Evolutionary conservation across 495 filamentous ascomycete genomes (phyloP).

Genomic region (Diplogelasinospora grovesii): DNA sequence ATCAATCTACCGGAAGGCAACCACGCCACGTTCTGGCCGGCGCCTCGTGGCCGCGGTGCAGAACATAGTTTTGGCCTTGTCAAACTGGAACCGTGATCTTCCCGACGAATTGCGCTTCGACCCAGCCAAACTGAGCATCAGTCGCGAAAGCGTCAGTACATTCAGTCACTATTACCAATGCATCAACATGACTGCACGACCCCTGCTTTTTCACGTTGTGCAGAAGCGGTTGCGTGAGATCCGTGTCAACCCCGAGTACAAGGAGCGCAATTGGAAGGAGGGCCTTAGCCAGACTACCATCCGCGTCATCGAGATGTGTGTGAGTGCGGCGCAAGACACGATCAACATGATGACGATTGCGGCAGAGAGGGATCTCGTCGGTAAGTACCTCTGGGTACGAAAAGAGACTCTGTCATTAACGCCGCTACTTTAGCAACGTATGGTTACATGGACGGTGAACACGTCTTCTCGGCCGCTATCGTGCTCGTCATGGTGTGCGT

Average conservation of each 20-base stretch:
- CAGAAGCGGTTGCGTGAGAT: slow-evolving; percentile 33
- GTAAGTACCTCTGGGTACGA: too few relatives aligned
- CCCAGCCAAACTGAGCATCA: slow-evolving; percentile 32
- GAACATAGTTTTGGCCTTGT: slow-evolving; percentile 37
- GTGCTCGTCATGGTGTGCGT: slow-evolving; percentile 46
- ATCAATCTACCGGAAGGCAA: slow-evolving; percentile 39
- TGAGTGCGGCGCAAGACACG: slow-evolving; percentile 40
- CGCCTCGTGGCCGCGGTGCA: slow-evolving; percentile 41
- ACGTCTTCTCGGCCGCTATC: slow-evolving; percentile 43
- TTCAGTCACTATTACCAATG: slow-evolving; percentile 46
- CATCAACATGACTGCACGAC: slow-evolving; percentile 46
- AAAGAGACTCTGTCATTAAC: too few relatives aligned
- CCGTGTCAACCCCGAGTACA: slow-evolving; percentile 1
- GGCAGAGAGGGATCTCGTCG: slow-evolving; percentile 39
- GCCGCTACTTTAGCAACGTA: too few relatives aligned
- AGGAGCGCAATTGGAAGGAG: slow-evolving; percentile 35
- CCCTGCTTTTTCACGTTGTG: slow-evolving; percentile 45
- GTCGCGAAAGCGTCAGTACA: slow-evolving; percentile 41
- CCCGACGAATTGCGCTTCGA: slow-evolving; percentile 40
- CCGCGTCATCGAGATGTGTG: slow-evolving; percentile 42
- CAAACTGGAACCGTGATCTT: slow-evolving; percentile 34
- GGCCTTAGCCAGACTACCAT: slow-evolving; percentile 36
- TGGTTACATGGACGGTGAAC: slow-evolving; percentile 47
- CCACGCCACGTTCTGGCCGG: slow-evolving; percentile 33
- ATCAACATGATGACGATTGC: slow-evolving; percentile 42